phyloP scores from a whole-genome alignment of 768 basidiomycete species.

The Postia placenta region DNA sequence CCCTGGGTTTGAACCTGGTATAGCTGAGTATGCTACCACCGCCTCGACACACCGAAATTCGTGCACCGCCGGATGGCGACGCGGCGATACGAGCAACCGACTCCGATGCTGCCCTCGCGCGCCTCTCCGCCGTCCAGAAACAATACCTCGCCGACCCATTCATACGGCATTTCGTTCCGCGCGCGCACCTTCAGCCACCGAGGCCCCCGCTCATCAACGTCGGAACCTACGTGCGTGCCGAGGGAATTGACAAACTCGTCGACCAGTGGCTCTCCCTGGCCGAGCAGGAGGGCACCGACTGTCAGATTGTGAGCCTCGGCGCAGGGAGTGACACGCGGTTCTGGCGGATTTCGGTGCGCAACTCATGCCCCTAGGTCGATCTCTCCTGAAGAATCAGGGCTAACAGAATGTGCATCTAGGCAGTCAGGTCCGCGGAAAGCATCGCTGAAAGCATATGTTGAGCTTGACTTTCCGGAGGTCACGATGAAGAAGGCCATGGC shows the following conservation, averaged over 20 bases:
- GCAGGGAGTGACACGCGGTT: conserved; percentile 95
- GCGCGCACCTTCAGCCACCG: conserved; percentile 46
- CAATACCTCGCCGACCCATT: conserved; percentile 80
- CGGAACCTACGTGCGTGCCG: conserved; percentile 84
- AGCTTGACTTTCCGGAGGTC: conserved; percentile 87
- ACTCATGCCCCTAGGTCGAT: not conserved
- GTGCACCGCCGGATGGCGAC: conserved; percentile 39
- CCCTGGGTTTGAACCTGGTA: too few relatives aligned
- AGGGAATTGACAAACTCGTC: conserved; percentile 74
- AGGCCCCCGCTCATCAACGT: conserved; percentile 91
- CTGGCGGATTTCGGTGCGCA: conserved; percentile 82
- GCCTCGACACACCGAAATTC: not conserved
- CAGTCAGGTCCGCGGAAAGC: conserved; percentile 54
- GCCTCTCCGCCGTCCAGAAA: conserved; percentile 77
- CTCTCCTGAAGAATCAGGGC: not conserved
- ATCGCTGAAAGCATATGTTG: conserved; percentile 59
- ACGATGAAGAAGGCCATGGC: conserved; percentile 79
- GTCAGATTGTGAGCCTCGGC: conserved; percentile 91
- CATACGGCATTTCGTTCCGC: conserved; percentile 59
- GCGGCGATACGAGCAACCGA: conserved; percentile 72
- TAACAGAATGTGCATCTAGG: too few relatives aligned
- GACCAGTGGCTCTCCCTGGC: conserved; percentile 53
- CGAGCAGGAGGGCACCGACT: conserved; percentile 35
- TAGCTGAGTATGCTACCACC: conserved; percentile 11
- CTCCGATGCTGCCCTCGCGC: conserved; percentile 75